These are phyloP conservation scores for Helotiales sp. DNA, from an alignment of 2,329 filamentous ascomycete genomes.

Conservation along the genomic window DNA sequence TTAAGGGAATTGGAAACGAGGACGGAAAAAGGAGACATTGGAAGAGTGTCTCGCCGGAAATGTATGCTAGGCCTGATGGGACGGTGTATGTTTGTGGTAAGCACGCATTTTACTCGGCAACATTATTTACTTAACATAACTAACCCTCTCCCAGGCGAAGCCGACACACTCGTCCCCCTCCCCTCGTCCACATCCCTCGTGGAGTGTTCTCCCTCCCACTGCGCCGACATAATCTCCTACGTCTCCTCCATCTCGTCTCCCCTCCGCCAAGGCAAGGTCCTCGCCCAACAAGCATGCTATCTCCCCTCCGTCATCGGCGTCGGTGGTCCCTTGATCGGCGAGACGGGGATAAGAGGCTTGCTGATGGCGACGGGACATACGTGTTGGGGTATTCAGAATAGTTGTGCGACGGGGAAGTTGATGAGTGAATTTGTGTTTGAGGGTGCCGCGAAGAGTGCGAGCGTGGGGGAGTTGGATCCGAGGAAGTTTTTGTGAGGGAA, in stretches of 20 bases:
- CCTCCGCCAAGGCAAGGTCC: slow-evolving; percentile 70
- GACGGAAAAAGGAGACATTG: slow-evolving; percentile 58
- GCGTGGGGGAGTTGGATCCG: slow-evolving; percentile 70
- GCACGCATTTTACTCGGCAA: slow-evolving; percentile 28
- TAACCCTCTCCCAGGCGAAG: slow-evolving; percentile 62
- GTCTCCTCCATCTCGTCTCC: slow-evolving; percentile 69
- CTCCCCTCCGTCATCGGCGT: slow-evolving; percentile 62
- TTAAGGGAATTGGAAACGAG: slow-evolving; percentile 56
- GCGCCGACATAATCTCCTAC: slow-evolving; percentile 85
- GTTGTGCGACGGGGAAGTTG: slow-evolving; percentile 81
- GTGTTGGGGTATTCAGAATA: slow-evolving; percentile 98
- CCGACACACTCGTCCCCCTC: slow-evolving; percentile 75
- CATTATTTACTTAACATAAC: background rate
- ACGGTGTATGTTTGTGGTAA: slow-evolving; percentile 91
- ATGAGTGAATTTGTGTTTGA: slow-evolving; percentile 82
- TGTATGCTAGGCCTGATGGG: slow-evolving; percentile 86
- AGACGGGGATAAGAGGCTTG: slow-evolving; percentile 73
- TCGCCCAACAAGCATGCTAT: slow-evolving; percentile 88
- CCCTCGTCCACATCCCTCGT: slow-evolving; percentile 79
- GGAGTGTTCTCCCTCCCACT: slow-evolving; percentile 73
- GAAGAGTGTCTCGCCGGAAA: slow-evolving; percentile 80
- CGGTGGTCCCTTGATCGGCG: slow-evolving; percentile 77
- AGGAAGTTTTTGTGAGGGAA: slow-evolving; percentile 53
- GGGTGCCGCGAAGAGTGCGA: slow-evolving; percentile 69
- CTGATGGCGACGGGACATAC: slow-evolving; percentile 89